Conservation (phyloP, 2,329 filamentous ascomycete species). For the Apiospora saccharicola region DNA sequence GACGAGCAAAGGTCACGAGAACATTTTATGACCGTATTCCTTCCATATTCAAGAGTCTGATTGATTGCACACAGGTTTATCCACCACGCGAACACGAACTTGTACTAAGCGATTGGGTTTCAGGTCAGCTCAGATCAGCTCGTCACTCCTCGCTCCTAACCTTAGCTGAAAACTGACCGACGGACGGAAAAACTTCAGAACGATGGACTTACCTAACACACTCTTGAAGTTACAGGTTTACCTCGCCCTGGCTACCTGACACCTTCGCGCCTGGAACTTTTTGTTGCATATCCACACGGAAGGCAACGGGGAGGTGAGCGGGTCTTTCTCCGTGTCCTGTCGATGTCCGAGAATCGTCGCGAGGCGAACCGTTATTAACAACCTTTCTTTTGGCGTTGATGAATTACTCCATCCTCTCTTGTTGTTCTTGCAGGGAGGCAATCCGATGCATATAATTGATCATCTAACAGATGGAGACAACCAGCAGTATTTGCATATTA, state of each 20-base stretch:
- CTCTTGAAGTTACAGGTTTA: background rate
- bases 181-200: background rate
- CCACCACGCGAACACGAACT: slow-evolving; percentile 10
- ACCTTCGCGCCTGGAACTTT: background rate
- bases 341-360: slow-evolving; percentile 7
- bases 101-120: background rate
- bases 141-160: background rate
- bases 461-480: background rate
- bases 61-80: background rate
- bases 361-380: background rate
- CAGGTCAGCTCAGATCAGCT: slow-evolving; percentile 15
- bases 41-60: background rate
- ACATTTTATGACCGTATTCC: background rate
- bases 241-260: background rate
- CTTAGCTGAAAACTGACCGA: background rate
- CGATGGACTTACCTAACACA: background rate
- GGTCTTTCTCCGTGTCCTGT: slow-evolving; percentile 17
- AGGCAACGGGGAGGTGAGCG: background rate
- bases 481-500: background rate
- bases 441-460: background rate
- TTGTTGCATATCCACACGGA: background rate
- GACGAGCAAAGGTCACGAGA: background rate
- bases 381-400: slow-evolving; percentile 9
- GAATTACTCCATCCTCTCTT: background rate
- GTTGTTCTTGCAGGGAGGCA: background rate